phyloP scores from a whole-genome alignment of 805 yeast species.

The Lipomyces oligophaga region DNA sequence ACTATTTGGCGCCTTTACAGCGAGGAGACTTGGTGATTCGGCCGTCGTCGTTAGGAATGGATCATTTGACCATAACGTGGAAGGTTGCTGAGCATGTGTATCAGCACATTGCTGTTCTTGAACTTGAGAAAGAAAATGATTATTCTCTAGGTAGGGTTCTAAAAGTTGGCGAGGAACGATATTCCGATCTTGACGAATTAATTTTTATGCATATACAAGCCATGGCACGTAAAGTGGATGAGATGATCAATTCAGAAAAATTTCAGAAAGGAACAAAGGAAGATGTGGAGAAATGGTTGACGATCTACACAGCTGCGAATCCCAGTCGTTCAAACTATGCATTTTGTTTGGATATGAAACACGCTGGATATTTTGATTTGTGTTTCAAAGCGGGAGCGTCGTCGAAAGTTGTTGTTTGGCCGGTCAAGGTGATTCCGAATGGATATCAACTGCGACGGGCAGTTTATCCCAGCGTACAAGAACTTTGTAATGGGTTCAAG shows the following conservation, averaged over 20 bases:
- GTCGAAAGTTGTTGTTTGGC: slow-evolving; percentile 67
- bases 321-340: slow-evolving; percentile 87
- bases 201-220: slow-evolving; percentile 83
- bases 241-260: slow-evolving; percentile 81
- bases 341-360: slow-evolving; percentile 82
- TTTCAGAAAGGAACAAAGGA: slow-evolving; percentile 74
- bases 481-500: slow-evolving; percentile 93
- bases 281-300: slow-evolving; percentile 82
- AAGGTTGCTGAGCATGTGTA: slow-evolving; percentile 85
- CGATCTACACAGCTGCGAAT: slow-evolving; percentile 84
- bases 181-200: slow-evolving; percentile 88
- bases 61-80: slow-evolving; percentile 92
- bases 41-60: slow-evolving; percentile 87
- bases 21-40: slow-evolving; percentile 92
- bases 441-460: slow-evolving; percentile 72
- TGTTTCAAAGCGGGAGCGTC: slow-evolving; percentile 68
- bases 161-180: slow-evolving; percentile 64
- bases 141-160: slow-evolving; percentile 54
- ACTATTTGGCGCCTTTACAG: slow-evolving; percentile 77
- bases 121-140: slow-evolving; percentile 63
- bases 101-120: slow-evolving; percentile 86
- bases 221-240: slow-evolving; percentile 75
- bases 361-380: slow-evolving; percentile 90
- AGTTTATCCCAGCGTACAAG: slow-evolving; percentile 82
- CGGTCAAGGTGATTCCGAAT: slow-evolving; percentile 81